phyloP scores from a whole-genome alignment of 140 eudicot genomes.

The Cichorium intybus region DNA sequence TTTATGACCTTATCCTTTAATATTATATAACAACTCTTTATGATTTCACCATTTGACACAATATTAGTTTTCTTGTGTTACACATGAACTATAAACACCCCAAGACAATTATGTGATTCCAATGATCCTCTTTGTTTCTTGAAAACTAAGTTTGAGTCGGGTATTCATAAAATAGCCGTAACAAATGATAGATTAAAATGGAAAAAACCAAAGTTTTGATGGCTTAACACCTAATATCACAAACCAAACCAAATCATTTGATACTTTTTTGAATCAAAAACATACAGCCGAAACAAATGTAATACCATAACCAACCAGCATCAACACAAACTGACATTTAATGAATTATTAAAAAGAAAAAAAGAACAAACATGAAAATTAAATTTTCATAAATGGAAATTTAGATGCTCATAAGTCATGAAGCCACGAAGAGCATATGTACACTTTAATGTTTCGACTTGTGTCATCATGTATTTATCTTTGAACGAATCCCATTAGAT shows the following conservation, averaged over 20 bases:
- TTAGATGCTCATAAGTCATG: conserved; percentile 9
- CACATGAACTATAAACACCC: no score
- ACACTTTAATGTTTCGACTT: conserved; percentile 29
- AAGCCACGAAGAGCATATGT: conserved; percentile 29
- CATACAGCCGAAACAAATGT: conserved; percentile 25
- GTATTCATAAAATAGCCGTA: no score
- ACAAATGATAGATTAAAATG: no score
- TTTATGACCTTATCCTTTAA: no score
- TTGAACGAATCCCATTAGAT: conserved; percentile 31
- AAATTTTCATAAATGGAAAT: conserved; percentile 13
- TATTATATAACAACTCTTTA: no score
- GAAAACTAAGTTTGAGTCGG: no score
- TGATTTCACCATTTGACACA: no score
- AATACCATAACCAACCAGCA: conserved; percentile 14
- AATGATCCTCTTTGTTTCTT: no score
- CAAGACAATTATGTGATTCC: no score
- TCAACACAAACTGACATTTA: conserved; percentile 11
- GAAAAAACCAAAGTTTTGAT: no score
- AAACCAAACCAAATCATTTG: conserved; percentile 9
- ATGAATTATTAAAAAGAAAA: conserved; percentile 7
- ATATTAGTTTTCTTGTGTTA: no score
- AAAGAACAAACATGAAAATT: conserved; percentile 1
- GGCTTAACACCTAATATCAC: no score
- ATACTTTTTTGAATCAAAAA: conserved; percentile 11
- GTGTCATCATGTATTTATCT: conserved; percentile 15